Conservation (phyloP, 2,329 filamentous ascomycete genomes). For the Didymella pinodella region DNA sequence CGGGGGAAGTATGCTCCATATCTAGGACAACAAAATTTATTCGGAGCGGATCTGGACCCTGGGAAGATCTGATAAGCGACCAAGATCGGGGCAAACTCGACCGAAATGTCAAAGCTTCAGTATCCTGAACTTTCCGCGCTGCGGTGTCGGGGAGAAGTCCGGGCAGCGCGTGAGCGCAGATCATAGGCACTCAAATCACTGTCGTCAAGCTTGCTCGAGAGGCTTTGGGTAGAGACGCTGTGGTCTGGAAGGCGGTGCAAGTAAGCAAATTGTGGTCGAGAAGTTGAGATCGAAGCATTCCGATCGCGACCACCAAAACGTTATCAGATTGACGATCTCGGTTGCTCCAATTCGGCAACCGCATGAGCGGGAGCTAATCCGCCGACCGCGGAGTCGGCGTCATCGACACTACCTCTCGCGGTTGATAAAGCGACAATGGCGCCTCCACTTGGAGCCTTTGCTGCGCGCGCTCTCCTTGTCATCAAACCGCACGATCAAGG, state of each 20-base stretch:
- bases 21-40: not conserved
- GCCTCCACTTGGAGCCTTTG: not conserved
- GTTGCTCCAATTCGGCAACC: conserved; percentile 11
- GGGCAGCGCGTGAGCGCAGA: not conserved
- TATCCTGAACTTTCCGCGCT: conserved; percentile 1
- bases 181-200: not conserved
- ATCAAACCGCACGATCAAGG: not conserved
- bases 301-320: not conserved
- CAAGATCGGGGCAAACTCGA: conserved; percentile 18
- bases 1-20: not conserved
- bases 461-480: not conserved
- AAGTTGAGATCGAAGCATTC: not conserved
- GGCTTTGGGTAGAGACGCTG: not conserved
- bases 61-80: conserved; percentile 12
- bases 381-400: conserved; percentile 21
- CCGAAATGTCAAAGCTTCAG: not conserved
- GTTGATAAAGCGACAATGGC: conserved; percentile 17
- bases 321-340: conserved; percentile 14
- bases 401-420: conserved; percentile 15
- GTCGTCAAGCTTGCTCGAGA: not conserved
- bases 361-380: conserved; percentile 15
- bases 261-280: not conserved
- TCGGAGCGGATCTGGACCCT: not conserved
- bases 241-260: not conserved
- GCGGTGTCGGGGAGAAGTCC: conserved; percentile 3